These are phyloP conservation scores for Benincasa hispida DNA, from an alignment of 306 rosid species.

Conservation along the genomic window DNA sequence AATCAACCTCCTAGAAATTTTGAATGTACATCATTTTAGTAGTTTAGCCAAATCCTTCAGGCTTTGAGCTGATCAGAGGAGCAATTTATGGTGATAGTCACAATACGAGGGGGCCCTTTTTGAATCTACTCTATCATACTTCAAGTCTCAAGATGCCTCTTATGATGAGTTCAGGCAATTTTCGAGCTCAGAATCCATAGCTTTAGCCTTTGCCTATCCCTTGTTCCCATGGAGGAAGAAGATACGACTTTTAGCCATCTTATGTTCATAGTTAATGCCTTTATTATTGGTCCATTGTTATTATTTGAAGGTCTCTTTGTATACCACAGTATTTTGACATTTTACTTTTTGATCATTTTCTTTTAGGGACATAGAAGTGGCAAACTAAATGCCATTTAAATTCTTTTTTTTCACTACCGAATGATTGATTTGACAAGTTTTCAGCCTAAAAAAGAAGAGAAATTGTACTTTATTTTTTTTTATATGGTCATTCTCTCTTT, in stretches of 20 bases:
- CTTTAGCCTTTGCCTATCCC: not conserved
- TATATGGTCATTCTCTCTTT: too few relatives aligned
- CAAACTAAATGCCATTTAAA: not conserved
- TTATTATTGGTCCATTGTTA: not conserved
- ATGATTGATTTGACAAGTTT: not conserved
- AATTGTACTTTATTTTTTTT: too few relatives aligned
- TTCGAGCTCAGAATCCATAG: not conserved
- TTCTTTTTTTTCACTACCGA: not conserved
- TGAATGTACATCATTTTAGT: conserved; percentile 4
- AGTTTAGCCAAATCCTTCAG: not conserved
- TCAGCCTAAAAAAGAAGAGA: too few relatives aligned
- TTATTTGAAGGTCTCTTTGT: not conserved
- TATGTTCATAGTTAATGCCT: not conserved
- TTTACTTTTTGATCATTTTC: not conserved
- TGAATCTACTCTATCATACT: not conserved
- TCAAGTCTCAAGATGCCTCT: not conserved
- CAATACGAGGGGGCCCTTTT: not conserved
- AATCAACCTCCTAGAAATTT: not conserved
- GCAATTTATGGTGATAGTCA: not conserved
- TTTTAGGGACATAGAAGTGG: not conserved
- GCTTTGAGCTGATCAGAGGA: not conserved
- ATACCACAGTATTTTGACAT: not conserved
- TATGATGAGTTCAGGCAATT: not conserved
- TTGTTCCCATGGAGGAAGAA: not conserved
- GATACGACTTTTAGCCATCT: not conserved